phyloP scores from a whole-genome alignment of 1,284 basidiomycete genomes.

The Termitomyces sp. region DNA sequence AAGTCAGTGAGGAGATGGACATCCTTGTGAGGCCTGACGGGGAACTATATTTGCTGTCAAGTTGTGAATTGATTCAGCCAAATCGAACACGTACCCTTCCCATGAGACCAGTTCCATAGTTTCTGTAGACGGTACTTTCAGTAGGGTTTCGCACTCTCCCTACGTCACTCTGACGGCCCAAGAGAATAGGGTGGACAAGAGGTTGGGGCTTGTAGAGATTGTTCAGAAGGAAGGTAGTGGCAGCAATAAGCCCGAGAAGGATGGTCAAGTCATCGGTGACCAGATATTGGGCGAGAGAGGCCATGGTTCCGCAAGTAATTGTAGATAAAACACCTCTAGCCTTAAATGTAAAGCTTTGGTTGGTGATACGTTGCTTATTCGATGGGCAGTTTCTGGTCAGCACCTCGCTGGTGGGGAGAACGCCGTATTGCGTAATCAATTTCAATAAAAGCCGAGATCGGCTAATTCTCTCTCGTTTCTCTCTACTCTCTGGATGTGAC shows the following conservation, averaged over 20 bases:
- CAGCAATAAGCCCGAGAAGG: constrained; percentile 64
- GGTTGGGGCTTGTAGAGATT: constrained; percentile 75
- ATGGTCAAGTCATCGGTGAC: constrained; percentile 74
- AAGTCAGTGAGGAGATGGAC: constrained; percentile 62
- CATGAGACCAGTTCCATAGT: constrained; percentile 76
- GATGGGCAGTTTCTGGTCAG: neutral
- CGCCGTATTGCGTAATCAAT: constrained; percentile 14
- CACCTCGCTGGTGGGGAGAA: constrained; percentile 8
- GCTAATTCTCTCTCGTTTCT: neutral
- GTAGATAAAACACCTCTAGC: neutral
- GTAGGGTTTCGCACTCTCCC: constrained; percentile 68
- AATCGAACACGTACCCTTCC: constrained; percentile 51
- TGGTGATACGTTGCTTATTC: no score
- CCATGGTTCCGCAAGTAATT: constrained; percentile 17
- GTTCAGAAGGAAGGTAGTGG: constrained; percentile 68
- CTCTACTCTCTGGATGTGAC: neutral
- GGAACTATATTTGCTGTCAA: constrained; percentile 45
- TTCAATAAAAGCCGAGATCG: neutral
- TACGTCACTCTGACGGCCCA: constrained; percentile 78
- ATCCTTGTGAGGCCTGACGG: constrained; percentile 64
- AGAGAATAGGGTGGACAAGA: constrained; percentile 76
- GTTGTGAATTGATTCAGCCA: neutral
- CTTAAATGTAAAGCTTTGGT: neutral
- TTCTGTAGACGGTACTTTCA: constrained; percentile 77
- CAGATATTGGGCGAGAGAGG: constrained; percentile 43